Base-by-base conservation (phyloP, 2,329 filamentous ascomycete genomes). In the Tolypocladium sp. region DNA sequence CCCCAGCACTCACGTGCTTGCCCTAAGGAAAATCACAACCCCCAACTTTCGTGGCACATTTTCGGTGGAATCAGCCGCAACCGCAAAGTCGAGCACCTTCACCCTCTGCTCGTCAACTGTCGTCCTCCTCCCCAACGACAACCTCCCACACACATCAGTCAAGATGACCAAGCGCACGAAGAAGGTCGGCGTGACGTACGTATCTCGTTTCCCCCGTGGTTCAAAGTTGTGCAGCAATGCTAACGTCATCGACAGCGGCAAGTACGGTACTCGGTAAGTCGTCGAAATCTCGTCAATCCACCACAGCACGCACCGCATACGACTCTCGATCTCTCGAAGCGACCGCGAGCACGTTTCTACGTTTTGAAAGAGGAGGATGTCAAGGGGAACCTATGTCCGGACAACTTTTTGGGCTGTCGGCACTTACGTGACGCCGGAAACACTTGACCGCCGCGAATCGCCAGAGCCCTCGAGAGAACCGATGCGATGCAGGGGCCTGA, bases 111-210 rank as follows among this genome's bases (percentile, higher is more conserved):
- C 65, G 68, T 65, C 70, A 68, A 63, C 66, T 68, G 62, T 65
- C 68, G 68, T 69, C 68, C 67, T 67, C 64, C 68, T 66, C 65
- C 66, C 68, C 66, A 61, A 68, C 67, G 68, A 70, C 68, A 67
- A 69, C 63, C 66, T 66, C 68, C 65, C 68, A 68, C 70, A 73
- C 71, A 74, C 62, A 68, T 64, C 76, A 75, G 79, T 78, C 84
- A 91, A 87, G 81, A 94, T 94, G 90, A 91, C 90, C 79, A 93
- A 94, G 87, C 88, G 91, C 84, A 95, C 91, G 69, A 95, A 78
- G 89, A 95, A 96, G 90, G 92, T 96, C 87, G 91, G 91, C 79
- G 92, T 97, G 79, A 97, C 93, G 75, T 77, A 73, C 63, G 75
- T 77, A 71, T 66, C 40, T 37, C 57, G 62, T 22, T 55, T 35